phyloP scores from a whole-genome alignment of 2,329 filamentous ascomycete species.

The Elsinoe perseae region DNA sequence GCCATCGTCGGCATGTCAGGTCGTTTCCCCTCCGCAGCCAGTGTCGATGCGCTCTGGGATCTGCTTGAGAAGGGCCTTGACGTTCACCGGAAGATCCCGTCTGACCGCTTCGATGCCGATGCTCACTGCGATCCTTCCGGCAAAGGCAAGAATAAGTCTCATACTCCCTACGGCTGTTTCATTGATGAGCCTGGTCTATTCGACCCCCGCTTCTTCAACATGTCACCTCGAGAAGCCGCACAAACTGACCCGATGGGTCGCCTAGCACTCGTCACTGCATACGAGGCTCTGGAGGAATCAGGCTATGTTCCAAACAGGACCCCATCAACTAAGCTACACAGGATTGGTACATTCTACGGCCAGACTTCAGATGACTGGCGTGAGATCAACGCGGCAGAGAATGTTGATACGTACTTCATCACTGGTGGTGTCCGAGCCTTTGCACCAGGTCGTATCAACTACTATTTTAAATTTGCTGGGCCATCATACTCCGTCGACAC shows the following conservation, averaged over 20 bases:
- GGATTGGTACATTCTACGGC: conserved; percentile 67
- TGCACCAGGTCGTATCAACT: conserved; percentile 60
- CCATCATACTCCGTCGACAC: conserved; percentile 67
- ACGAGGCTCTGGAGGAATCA: conserved; percentile 74
- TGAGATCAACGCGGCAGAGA: conserved; percentile 64
- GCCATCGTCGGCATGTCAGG: conserved; percentile 80
- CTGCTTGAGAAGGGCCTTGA: conserved; percentile 66
- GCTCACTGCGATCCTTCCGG: conserved; percentile 64
- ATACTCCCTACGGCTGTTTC: conserved; percentile 69
- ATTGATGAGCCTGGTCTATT: conserved; percentile 69
- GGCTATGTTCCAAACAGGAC: conserved; percentile 68
- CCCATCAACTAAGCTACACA: conserved; percentile 55
- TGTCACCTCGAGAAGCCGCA: conserved; percentile 72
- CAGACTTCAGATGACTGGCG: conserved; percentile 70
- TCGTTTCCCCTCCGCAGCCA: conserved; percentile 65
- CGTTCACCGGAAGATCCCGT: conserved; percentile 59
- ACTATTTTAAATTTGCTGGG: conserved; percentile 69
- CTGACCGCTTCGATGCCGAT: conserved; percentile 65
- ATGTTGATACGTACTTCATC: conserved; percentile 63
- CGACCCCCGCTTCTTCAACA: conserved; percentile 79
- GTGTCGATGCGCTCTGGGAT: conserved; percentile 66
- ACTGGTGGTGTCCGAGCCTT: conserved; percentile 56
- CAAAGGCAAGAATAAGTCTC: conserved; percentile 66
- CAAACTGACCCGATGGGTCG: conserved; percentile 78
- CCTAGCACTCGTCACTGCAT: conserved; percentile 66